Evolutionary conservation across 2,329 filamentous ascomycete genomes (phyloP).

Genomic region (Penicillium sclerotigenum): DNA sequence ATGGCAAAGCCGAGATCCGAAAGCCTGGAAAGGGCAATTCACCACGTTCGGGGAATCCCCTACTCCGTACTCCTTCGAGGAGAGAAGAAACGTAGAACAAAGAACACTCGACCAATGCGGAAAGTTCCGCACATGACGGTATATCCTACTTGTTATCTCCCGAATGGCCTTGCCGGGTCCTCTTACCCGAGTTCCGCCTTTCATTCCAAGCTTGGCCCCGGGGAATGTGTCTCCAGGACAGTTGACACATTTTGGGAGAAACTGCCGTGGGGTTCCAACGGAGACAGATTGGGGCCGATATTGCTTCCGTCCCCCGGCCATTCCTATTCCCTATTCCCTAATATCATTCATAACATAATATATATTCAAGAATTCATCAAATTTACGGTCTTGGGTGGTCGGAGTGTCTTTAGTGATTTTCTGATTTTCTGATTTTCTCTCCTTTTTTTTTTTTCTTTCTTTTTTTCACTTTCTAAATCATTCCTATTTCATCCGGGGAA

Average conservation of each 20-base stretch:
- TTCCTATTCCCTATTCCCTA: too few relatives aligned
- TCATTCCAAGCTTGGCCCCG: not conserved
- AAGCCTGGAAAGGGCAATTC: not conserved
- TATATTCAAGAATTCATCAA: too few relatives aligned
- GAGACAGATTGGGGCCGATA: not conserved
- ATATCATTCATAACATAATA: too few relatives aligned
- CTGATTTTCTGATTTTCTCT: too few relatives aligned
- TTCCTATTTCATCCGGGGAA: not conserved
- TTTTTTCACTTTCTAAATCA: not conserved
- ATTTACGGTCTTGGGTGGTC: not conserved
- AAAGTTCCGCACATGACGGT: not conserved
- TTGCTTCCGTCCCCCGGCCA: constrained; percentile 2
- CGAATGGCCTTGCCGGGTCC: not conserved
- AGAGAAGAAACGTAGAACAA: too few relatives aligned
- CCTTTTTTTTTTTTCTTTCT: not conserved
- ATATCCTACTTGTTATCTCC: not conserved
- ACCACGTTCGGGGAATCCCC: not conserved
- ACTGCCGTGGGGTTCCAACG: not conserved
- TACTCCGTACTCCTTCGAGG: too few relatives aligned
- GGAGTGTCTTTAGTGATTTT: not conserved
- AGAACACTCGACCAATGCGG: too few relatives aligned
- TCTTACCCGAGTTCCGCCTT: constrained; percentile 9
- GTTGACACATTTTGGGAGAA: not conserved
- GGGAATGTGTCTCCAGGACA: not conserved
- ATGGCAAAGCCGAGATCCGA: not conserved